phyloP scores from a whole-genome alignment of 139 green algal genomes.

The Tetraselmis chui region DNA sequence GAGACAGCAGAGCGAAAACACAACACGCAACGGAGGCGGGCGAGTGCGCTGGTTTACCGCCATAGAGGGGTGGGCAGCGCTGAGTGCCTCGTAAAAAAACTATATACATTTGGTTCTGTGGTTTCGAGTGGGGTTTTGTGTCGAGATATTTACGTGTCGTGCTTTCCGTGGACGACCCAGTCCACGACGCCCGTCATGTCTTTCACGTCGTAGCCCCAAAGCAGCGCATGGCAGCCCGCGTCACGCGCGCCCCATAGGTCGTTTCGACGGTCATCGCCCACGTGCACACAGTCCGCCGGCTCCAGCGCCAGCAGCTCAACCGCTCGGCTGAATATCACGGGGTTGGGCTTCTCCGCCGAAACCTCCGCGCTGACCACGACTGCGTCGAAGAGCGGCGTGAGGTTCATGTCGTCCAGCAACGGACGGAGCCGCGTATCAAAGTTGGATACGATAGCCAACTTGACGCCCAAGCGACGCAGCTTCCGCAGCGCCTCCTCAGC shows the following conservation, averaged over 20 bases:
- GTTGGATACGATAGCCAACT: conserved; percentile 73
- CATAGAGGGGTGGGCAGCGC: too few species aligned
- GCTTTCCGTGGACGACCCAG: conserved; percentile 23
- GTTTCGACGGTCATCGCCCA: conserved; percentile 76
- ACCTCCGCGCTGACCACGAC: conserved; percentile 70
- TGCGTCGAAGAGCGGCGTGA: conserved; percentile 66
- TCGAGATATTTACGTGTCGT: neutral
- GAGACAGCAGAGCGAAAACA: too few species aligned
- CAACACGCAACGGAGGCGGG: too few species aligned
- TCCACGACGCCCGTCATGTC: conserved; percentile 67
- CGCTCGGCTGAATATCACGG: conserved; percentile 60
- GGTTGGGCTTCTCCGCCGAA: conserved; percentile 81
- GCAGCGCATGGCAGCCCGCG: conserved; percentile 68
- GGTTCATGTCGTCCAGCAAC: conserved; percentile 54
- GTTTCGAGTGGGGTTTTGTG: too few species aligned
- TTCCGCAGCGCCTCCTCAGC: conserved; percentile 42
- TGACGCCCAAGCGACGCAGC: conserved; percentile 46
- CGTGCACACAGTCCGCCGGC: conserved; percentile 52
- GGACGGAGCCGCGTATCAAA: conserved; percentile 82
- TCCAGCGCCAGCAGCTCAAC: conserved; percentile 32
- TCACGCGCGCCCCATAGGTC: conserved; percentile 80
- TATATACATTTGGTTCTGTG: too few species aligned
- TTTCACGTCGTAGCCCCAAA: conserved; percentile 76
- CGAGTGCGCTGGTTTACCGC: too few species aligned
- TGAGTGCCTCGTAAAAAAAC: too few species aligned